Percentiles rank a stretch among this genome's conserved stretches.
Conservation (phyloP, 768 basidiomycete genomes). For the Calocybe indica region DNA sequence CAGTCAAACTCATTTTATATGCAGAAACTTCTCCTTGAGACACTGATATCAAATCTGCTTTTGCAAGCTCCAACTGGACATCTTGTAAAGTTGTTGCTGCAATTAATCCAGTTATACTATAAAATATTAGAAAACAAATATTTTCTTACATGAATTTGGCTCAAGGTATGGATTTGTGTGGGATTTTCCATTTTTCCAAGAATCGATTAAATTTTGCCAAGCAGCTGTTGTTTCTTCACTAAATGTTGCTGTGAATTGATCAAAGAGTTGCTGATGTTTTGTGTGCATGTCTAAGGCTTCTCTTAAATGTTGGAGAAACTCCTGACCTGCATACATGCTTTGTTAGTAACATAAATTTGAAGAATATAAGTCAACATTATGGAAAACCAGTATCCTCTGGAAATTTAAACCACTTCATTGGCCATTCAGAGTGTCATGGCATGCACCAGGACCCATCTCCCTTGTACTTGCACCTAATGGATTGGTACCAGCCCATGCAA, state of each 20-base stretch:
- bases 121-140: background rate
- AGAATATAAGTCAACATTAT: slow-evolving; percentile 12
- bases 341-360: background rate
- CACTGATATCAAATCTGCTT: background rate
- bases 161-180: background rate
- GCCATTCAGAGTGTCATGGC: slow-evolving; percentile 29
- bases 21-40: background rate
- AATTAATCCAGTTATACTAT: background rate
- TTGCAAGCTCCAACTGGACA: background rate
- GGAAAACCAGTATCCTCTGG: slow-evolving; percentile 17
- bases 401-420: slow-evolving; percentile 30
- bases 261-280: too few relatives aligned
- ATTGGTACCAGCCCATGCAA: slow-evolving; percentile 28
- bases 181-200: background rate
- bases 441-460: slow-evolving; percentile 28
- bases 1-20: background rate
- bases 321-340: background rate
- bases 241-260: too few relatives aligned
- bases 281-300: background rate
- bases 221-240: too few relatives aligned
- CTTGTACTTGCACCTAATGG: slow-evolving; percentile 20
- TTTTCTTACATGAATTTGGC: slow-evolving; percentile 1
- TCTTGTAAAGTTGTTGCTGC: background rate
- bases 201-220: too few relatives aligned
- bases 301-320: background rate